These are phyloP conservation scores for Hyaloscypha finlandica DNA, from an alignment of 495 filamentous ascomycete species.

Conservation along the genomic window DNA sequence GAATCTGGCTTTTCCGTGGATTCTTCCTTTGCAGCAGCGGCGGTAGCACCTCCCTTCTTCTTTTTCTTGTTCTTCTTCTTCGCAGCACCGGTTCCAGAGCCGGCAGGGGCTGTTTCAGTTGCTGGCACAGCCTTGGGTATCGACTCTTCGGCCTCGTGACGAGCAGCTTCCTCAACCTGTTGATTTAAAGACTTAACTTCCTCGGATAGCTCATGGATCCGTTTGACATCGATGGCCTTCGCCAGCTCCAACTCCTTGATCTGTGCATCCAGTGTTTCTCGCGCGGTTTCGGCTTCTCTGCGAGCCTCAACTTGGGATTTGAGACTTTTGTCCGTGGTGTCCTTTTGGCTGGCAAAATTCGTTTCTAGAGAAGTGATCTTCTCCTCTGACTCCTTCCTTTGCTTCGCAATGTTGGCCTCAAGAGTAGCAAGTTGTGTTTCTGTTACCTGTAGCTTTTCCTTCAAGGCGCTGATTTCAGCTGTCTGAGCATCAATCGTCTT, in stretches of 20 bases:
- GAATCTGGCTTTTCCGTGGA: conserved; percentile 26
- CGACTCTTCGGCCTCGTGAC: conserved; percentile 21
- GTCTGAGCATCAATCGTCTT: conserved; percentile 26
- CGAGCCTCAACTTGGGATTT: conserved; percentile 29
- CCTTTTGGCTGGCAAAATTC: conserved; percentile 21
- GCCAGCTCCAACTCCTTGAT: conserved; percentile 27
- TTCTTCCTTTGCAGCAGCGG: conserved; percentile 27
- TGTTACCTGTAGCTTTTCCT: conserved; percentile 47
- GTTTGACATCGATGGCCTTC: conserved; percentile 28
- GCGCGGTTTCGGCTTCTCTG: conserved; percentile 21
- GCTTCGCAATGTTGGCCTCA: conserved; percentile 22
- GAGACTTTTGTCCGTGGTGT: conserved; percentile 26
- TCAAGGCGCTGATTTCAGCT: conserved; percentile 29
- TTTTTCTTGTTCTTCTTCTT: conserved; percentile 94
- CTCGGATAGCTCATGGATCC: conserved; percentile 38
- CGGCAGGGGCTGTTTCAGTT: conserved; percentile 13
- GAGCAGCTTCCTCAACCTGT: conserved; percentile 27
- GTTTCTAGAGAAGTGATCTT: conserved; percentile 22
- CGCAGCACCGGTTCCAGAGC: conserved; percentile 35
- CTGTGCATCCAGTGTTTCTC: conserved; percentile 18
- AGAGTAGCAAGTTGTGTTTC: conserved; percentile 42
- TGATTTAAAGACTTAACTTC: conserved; percentile 21
- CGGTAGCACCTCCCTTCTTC: conserved; percentile 58
- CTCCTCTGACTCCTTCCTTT: conserved; percentile 22
- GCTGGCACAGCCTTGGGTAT: conserved; percentile 9